These are phyloP conservation scores for Pseudozyma hubeiensis DNA, from an alignment of 1,284 basidiomycete species.

Conservation along the genomic window DNA sequence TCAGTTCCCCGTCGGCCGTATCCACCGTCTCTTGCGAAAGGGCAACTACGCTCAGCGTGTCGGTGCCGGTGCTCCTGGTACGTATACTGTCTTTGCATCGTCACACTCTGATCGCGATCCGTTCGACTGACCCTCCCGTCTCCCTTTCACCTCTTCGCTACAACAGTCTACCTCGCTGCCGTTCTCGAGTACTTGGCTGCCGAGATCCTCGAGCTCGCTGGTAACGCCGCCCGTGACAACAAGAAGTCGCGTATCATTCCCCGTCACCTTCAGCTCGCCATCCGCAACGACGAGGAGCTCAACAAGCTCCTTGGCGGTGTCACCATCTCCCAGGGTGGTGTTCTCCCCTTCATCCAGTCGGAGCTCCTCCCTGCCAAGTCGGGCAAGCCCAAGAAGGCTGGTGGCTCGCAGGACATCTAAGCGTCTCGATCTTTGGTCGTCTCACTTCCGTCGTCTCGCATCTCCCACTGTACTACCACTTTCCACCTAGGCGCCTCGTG, in stretches of 20 bases:
- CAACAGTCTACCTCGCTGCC: conserved; percentile 84
- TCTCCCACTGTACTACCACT: conserved; percentile 31
- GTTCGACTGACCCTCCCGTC: conserved; percentile 7
- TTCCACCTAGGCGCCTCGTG: conserved; percentile 4
- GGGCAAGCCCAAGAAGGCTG: conserved; percentile 71
- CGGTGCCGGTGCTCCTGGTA: conserved; percentile 80
- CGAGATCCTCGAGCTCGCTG: conserved; percentile 90
- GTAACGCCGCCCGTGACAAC: conserved; percentile 97
- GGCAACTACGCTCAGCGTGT: conserved; percentile 85
- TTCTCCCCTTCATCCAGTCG: conserved; percentile 91
- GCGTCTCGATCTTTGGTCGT: conserved; percentile 17
- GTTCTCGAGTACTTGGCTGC: conserved; percentile 91
- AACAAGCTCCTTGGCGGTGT: conserved; percentile 73
- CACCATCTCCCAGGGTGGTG: conserved; percentile 82
- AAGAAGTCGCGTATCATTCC: conserved; percentile 96
- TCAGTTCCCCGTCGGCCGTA: conserved; percentile 93
- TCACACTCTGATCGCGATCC: not conserved
- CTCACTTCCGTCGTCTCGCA: conserved; percentile 24
- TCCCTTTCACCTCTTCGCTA: conserved; percentile 51
- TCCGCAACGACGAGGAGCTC: conserved; percentile 94
- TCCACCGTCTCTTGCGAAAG: conserved; percentile 90
- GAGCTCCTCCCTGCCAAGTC: conserved; percentile 79
- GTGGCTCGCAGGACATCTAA: conserved; percentile 67
- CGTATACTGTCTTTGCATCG: conserved; percentile 58
- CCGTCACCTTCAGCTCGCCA: conserved; percentile 89